Conservation (phyloP, 257 asterid species). For the Plantago elongata region DNA sequence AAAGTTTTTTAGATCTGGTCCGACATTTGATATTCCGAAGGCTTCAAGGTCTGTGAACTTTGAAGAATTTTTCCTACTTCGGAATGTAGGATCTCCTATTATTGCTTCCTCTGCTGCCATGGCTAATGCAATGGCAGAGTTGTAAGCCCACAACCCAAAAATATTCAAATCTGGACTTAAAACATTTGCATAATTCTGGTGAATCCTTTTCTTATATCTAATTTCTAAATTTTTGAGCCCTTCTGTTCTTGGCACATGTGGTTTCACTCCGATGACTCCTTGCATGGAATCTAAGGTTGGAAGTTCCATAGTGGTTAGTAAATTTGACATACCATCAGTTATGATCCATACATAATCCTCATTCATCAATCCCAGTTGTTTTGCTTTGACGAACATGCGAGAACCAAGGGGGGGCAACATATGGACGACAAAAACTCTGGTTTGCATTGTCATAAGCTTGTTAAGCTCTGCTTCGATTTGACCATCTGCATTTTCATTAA, state of each 20-base stretch:
- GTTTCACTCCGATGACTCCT: constrained; percentile 50
- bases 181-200: constrained; percentile 11
- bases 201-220: constrained; percentile 30
- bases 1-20: constrained; percentile 30
- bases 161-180: constrained; percentile 19
- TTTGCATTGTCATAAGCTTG: constrained; percentile 49
- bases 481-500: constrained; percentile 31
- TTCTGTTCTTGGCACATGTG: constrained; percentile 27
- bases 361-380: constrained; percentile 39
- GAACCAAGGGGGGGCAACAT: constrained; percentile 30
- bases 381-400: constrained; percentile 31
- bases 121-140: constrained; percentile 42
- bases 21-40: constrained; percentile 36
- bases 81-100: constrained; percentile 13
- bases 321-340: constrained; percentile 39
- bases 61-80: constrained; percentile 19
- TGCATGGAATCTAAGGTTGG: constrained; percentile 37
- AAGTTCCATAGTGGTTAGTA: constrained; percentile 20
- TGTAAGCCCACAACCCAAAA: constrained; percentile 48
- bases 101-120: constrained; percentile 38
- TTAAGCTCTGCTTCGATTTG: constrained; percentile 33
- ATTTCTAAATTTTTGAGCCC: constrained; percentile 25
- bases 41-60: constrained; percentile 32
- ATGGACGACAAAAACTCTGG: constrained; percentile 51
- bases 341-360: constrained; percentile 45